Evolutionary conservation across 2,329 filamentous ascomycete species (phyloP).

Genomic region (Pseudogymnoascus sp.): DNA sequence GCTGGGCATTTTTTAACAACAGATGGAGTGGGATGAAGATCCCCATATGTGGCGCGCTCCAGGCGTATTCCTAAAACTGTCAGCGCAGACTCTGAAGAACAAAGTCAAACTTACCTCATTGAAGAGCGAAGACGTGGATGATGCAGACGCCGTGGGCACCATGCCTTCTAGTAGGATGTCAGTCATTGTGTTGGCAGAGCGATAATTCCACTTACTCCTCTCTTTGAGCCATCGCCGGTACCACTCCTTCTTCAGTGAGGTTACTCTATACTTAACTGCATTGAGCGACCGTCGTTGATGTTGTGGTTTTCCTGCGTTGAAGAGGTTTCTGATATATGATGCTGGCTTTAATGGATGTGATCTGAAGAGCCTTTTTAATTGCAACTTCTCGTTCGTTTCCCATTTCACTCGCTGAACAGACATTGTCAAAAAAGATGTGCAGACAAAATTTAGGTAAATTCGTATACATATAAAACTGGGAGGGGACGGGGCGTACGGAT

Average conservation of each 20-base stretch:
- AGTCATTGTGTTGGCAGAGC: not conserved
- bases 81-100: not conserved
- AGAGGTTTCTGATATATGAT: not conserved
- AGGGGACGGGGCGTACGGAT: not conserved
- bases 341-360: not conserved
- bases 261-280: not conserved
- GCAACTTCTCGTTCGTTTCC: not conserved
- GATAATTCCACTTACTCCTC: not conserved
- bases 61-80: not conserved
- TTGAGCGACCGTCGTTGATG: not conserved
- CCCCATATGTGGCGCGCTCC: slow-evolving; percentile 11
- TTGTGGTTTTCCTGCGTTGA: not conserved
- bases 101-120: not conserved
- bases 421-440: not conserved
- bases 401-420: not conserved
- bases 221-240: not conserved
- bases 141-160: not conserved
- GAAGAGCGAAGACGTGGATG: not conserved
- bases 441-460: not conserved
- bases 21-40: slow-evolving; percentile 16
- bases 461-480: not conserved
- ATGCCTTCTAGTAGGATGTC: not conserved
- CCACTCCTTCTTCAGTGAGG: not conserved
- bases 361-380: not conserved
- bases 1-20: not conserved